Evolutionary conservation across 2,329 filamentous ascomycete species (phyloP).

Genomic region (Cercospora nicotianae): DNA sequence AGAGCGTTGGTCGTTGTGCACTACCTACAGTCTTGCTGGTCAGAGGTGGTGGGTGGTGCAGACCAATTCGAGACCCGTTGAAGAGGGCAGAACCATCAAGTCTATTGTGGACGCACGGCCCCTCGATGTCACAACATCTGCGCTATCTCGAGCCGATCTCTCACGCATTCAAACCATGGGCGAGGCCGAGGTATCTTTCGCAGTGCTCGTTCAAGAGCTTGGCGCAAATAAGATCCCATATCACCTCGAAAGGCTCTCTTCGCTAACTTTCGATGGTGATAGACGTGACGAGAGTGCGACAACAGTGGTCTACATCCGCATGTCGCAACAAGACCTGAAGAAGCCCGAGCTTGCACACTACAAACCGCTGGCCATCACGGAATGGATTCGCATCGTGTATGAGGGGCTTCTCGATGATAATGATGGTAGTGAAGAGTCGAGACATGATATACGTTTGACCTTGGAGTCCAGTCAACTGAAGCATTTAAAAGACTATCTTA

Average conservation of each 20-base stretch:
- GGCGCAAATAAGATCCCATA: slow-evolving; percentile 26
- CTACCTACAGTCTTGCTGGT: slow-evolving; percentile 68
- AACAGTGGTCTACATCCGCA: slow-evolving; percentile 14
- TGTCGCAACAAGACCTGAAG: slow-evolving; percentile 1
- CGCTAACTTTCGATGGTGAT: slow-evolving; percentile 12
- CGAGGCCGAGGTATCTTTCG: slow-evolving; percentile 38
- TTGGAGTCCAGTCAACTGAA: slow-evolving; percentile 38
- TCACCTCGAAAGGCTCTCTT: slow-evolving; percentile 22
- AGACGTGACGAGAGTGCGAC: slow-evolving; percentile 5
- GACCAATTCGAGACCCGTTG: slow-evolving; percentile 48
- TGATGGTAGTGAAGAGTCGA: slow-evolving; percentile 27
- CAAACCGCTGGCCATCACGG: slow-evolving; percentile 9
- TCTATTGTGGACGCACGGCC: slow-evolving; percentile 26
- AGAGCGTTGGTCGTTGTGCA: slow-evolving; percentile 67
- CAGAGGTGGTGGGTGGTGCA: slow-evolving; percentile 78
- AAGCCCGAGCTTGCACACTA: background rate
- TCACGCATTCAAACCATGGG: slow-evolving; percentile 43
- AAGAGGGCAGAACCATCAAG: slow-evolving; percentile 8
- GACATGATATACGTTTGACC: slow-evolving; percentile 44
- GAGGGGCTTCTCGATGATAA: slow-evolving; percentile 6
- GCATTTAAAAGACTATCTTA: slow-evolving; percentile 42
- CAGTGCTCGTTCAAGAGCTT: slow-evolving; percentile 32
- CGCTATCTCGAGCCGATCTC: slow-evolving; percentile 27
- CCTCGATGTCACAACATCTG: slow-evolving; percentile 11
- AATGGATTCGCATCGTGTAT: slow-evolving; percentile 21